Base-by-base conservation (phyloP, 2,329 filamentous ascomycete genomes). In the Aspergillus udagawae region DNA sequence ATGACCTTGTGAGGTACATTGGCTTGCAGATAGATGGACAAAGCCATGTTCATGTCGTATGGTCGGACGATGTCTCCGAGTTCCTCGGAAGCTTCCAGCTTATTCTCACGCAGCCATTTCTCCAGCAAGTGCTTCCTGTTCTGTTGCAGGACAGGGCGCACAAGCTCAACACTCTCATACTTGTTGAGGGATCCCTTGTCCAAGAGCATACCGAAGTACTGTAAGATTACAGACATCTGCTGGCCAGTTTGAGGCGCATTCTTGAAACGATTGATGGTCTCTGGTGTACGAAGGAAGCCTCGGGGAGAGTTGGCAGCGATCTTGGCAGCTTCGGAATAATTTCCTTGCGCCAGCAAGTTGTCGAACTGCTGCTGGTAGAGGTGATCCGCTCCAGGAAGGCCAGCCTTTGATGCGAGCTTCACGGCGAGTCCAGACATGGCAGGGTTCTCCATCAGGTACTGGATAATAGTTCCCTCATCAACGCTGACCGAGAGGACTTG, bases 241-340 rank as follows among this genome's bases (percentile, higher is more conserved):
- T 91, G 73, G 8, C 73, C 73, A 28, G 70, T 91, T 60, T 87
- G 84, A 14, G 91, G 91, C 17, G 95, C 82, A 55, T 85, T 86
- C 84, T 97, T 97, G 80, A 99, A 95, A 67, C 90, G 88, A 77
- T 97, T 92, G 72, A 99, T 97, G 6, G 94, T 99, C 70, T 96
- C 91, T 23, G 91, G 83, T 2, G 93, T 97, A 64, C 94, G 90
- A 55, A 99, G 82, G 81, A 99, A 99, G 50, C 94, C 94, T 58
- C 93, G 87, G 3, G 94, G 94, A 2, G 94, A 99, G 80, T 95
- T 96, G 52, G 94, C 95, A 48, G 94, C 95, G 67, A 96, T 89
- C 82, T 96, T 97, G 52, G 94, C 94, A 58, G 94, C 94, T 70
- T 94, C 91, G 54, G 86, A 80, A 74, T 90, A 97, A 71, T 91